Conservation (phyloP, 305 asterid species). For the Euphrasia arctica region DNA sequence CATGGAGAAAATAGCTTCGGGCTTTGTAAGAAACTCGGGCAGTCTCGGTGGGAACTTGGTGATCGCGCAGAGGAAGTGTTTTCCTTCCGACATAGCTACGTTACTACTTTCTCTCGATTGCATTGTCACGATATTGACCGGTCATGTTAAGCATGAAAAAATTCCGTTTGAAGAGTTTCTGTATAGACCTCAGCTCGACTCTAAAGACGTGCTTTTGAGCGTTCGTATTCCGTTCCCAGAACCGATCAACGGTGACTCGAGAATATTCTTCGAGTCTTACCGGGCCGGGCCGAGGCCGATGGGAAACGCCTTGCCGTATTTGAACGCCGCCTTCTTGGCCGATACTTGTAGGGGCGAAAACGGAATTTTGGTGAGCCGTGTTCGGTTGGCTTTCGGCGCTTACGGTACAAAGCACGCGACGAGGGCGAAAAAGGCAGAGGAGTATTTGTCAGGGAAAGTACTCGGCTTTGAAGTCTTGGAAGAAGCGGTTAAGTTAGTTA, state of each 20-base stretch:
- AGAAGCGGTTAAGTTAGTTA: conserved; percentile 50
- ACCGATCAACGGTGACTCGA: conserved; percentile 25
- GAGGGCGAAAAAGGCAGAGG: conserved; percentile 43
- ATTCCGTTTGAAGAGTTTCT: conserved; percentile 53
- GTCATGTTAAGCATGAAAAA: conserved; percentile 27
- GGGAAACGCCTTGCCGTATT: conserved; percentile 70
- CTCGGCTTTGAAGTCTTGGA: conserved; percentile 34
- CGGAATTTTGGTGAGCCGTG: conserved; percentile 32
- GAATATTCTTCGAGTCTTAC: conserved; percentile 47
- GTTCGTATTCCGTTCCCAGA: conserved; percentile 45
- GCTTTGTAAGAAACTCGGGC: conserved; percentile 54
- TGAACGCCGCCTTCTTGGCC: conserved; percentile 64
- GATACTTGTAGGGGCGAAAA: conserved; percentile 34
- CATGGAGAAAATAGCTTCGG: conserved; percentile 58
- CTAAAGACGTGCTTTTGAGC: conserved; percentile 45
- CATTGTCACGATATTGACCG: conserved; percentile 40
- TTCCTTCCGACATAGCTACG: conserved; percentile 67
- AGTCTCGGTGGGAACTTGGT: conserved; percentile 73
- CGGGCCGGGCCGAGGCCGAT: conserved; percentile 62
- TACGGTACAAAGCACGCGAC: conserved; percentile 41
- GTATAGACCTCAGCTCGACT: conserved; percentile 46
- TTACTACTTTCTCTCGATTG: conserved; percentile 52
- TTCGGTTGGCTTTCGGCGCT: conserved; percentile 45
- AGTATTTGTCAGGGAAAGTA: conserved; percentile 42
- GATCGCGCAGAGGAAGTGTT: conserved; percentile 55